Evolutionary conservation across 2,329 filamentous ascomycete species (phyloP).

Genomic region (Xenoacremonium recifei): DNA sequence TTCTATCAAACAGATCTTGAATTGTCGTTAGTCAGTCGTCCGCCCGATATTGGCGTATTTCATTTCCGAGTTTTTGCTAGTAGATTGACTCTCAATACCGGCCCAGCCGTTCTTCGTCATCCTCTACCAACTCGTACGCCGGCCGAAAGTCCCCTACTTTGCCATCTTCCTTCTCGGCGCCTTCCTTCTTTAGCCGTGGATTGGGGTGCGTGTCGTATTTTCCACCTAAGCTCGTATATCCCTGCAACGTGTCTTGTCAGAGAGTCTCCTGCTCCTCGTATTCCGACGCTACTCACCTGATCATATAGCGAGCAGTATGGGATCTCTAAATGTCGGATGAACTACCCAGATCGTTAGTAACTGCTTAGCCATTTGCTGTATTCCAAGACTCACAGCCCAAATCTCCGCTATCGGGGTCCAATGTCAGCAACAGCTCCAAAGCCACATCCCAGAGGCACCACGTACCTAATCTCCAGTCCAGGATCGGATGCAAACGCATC

Average conservation of each 20-base stretch:
- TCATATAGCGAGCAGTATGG: slow-evolving; percentile 89
- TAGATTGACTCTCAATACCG: no score
- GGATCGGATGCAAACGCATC: slow-evolving; percentile 90
- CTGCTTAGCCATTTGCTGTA: background rate
- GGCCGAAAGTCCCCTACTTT: no score
- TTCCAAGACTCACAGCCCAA: slow-evolving; percentile 69
- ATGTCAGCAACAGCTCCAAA: background rate
- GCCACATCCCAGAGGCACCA: background rate
- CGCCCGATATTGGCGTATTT: no score
- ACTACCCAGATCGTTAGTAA: slow-evolving; percentile 46
- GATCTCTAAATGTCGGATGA: slow-evolving; percentile 75
- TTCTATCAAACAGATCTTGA: no score
- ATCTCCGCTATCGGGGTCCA: slow-evolving; percentile 68
- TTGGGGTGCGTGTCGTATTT: slow-evolving; percentile 88
- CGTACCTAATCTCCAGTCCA: slow-evolving; percentile 81
- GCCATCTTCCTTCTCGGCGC: slow-evolving; percentile 27
- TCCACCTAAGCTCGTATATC: slow-evolving; percentile 91
- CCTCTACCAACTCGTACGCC: slow-evolving; percentile 72
- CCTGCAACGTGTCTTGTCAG: slow-evolving; percentile 31
- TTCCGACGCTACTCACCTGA: slow-evolving; percentile 16
- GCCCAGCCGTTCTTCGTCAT: slow-evolving; percentile 76
- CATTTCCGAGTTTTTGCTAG: no score
- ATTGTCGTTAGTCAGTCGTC: no score
- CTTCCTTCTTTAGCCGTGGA: slow-evolving; percentile 59
- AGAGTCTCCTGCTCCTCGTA: background rate